Conservation (phyloP, 1,139 yeast genomes). For the Blastobotrys persicus region DNA sequence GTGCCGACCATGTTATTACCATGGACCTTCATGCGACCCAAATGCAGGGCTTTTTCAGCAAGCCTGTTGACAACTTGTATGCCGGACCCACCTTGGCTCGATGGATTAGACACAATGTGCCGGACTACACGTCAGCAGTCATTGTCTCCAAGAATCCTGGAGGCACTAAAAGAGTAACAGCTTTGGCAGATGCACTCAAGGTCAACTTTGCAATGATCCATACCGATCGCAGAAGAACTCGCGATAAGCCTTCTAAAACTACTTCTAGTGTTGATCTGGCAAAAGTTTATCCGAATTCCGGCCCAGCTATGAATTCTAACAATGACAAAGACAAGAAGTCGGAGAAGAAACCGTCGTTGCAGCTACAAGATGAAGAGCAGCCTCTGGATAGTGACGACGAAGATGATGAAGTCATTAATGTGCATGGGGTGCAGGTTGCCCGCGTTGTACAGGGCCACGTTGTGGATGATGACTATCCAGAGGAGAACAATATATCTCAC, state of each 20-base stretch:
- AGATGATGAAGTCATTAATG: constrained; percentile 64
- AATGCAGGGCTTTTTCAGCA: constrained; percentile 98
- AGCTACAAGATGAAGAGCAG: constrained; percentile 25
- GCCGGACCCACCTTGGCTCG: constrained; percentile 96
- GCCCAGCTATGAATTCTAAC: background rate
- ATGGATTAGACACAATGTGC: constrained; percentile 91
- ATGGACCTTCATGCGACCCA: constrained; percentile 98
- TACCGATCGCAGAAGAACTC: constrained; percentile 90
- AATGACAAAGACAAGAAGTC: background rate
- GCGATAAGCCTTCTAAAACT: constrained; percentile 51
- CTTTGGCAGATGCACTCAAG: constrained; percentile 91
- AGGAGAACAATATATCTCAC: constrained; percentile 23
- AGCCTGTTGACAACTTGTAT: constrained; percentile 93
- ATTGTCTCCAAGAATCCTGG: constrained; percentile 97
- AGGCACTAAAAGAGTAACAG: constrained; percentile 96
- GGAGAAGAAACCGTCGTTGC: background rate
- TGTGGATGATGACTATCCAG: constrained; percentile 76
- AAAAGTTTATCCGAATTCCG: background rate
- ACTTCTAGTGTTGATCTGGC: background rate
- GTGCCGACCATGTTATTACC: constrained; percentile 97
- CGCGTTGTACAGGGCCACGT: constrained; percentile 96
- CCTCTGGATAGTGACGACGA: constrained; percentile 54
- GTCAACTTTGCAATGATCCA: constrained; percentile 98
- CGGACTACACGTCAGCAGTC: constrained; percentile 78
- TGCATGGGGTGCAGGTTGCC: constrained; percentile 90